Conservation (phyloP, 176 grass and related monocot species). For the Elymus sibiricus region DNA sequence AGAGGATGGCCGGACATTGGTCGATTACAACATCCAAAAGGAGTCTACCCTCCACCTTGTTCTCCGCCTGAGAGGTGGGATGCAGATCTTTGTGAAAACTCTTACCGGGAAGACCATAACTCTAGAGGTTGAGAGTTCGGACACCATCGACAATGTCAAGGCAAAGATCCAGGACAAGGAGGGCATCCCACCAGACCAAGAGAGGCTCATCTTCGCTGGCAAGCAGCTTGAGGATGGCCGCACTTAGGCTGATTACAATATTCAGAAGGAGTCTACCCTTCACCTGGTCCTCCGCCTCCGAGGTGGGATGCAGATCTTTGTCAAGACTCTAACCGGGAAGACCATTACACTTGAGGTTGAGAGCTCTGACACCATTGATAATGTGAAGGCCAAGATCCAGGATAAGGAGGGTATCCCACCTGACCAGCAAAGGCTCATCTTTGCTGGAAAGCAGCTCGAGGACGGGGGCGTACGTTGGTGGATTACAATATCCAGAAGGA, state of each 20-base stretch:
- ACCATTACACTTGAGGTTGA: slow-evolving; percentile 29
- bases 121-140: slow-evolving; percentile 46
- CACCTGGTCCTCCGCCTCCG: slow-evolving; percentile 18
- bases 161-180: slow-evolving; percentile 69
- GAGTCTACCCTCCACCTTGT: slow-evolving; percentile 55
- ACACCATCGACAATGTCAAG: slow-evolving; percentile 63
- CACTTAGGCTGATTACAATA: slow-evolving; percentile 55
- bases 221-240: slow-evolving; percentile 49
- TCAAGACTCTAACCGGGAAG: slow-evolving; percentile 28
- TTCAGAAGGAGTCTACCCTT: slow-evolving; percentile 59
- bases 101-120: slow-evolving; percentile 67
- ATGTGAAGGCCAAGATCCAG: slow-evolving; percentile 30
- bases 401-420: slow-evolving; percentile 33
- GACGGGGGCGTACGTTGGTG: slow-evolving; percentile 10
- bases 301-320: slow-evolving; percentile 40
- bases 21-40: slow-evolving; percentile 71
- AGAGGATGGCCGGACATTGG: slow-evolving; percentile 45
- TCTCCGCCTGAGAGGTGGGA: slow-evolving; percentile 47
- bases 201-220: slow-evolving; percentile 21
- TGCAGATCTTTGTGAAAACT: slow-evolving; percentile 84
- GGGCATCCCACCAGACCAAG: slow-evolving; percentile 46
- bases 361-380: slow-evolving; percentile 38
- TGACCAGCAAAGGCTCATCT: slow-evolving; percentile 26
- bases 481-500: slow-evolving; percentile 42
- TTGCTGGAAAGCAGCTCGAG: slow-evolving; percentile 24